Conservation (phyloP, 2,329 filamentous ascomycete species). For the Apiospora saccharicola region DNA sequence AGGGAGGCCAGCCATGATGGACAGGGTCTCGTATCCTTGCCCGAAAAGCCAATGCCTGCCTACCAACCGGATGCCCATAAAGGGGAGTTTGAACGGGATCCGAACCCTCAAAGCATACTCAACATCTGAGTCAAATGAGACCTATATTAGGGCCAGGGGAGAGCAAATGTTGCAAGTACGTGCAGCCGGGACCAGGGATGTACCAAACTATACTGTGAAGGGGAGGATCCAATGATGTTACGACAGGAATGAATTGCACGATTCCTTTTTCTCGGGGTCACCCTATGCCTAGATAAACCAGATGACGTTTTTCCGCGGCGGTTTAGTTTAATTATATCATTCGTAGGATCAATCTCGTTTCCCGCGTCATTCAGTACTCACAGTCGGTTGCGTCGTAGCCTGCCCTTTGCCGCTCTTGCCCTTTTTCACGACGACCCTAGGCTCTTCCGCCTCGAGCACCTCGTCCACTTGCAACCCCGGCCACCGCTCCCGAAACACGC, state of each 20-base stretch:
- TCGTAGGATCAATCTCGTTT: background rate
- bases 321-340: background rate
- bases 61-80: background rate
- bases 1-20: background rate
- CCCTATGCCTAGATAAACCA: too few species aligned
- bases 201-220: too few species aligned
- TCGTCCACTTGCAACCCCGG: slow-evolving; percentile 27
- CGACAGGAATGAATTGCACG: too few species aligned
- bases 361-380: background rate
- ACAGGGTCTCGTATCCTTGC: background rate
- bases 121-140: background rate
- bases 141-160: too few species aligned
- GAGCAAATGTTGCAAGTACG: too few species aligned
- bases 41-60: background rate
- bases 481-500: slow-evolving; percentile 26
- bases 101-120: background rate
- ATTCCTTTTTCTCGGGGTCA: too few species aligned
- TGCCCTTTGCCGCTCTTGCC: background rate
- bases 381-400: background rate
- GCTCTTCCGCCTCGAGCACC: slow-evolving; percentile 30
- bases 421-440: background rate
- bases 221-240: too few species aligned
- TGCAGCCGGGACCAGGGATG: too few species aligned
- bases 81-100: background rate
- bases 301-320: too few species aligned